Base-by-base conservation (phyloP, 2,329 filamentous ascomycete species). In the Leptoxyphium fumago region DNA sequence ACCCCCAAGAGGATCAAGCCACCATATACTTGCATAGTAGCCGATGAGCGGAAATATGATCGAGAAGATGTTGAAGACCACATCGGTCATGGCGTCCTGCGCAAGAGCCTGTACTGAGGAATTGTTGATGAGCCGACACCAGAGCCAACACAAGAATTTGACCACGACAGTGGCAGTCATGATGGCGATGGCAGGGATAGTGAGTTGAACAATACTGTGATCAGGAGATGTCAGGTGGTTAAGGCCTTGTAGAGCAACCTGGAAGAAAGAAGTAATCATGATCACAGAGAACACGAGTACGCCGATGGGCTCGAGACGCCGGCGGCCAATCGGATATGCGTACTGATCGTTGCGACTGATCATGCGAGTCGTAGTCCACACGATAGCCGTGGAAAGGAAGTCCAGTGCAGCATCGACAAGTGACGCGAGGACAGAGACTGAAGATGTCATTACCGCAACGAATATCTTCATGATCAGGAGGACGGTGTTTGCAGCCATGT, bases 11-110 rank as follows among this genome's bases (percentile, higher is more conserved):
- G 84, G 77, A 57, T 93, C 85, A 26, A 91, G 73, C 80, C 82
- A 93, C 85, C 85, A 91, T 44, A 88, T 70, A 11, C 70, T 67
- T n/a, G 74, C 72, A 54, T 82, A 88, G 65, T 75, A 88, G 18
- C 84, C 84, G 44, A 84, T 71, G 8, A 93, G 75, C 1, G 87
- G 87, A 58, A 94, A 94, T 18, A 91, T 72, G 56, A 94, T 91
- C 50, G 82, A 87, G 55, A 91, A 89, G 1, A 77, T 77, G 64
- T 94, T 94, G 73, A 94, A 94, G 29, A 94, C 78, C 26, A 94
- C 83, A 56, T 94, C 84, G 0, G 84, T 72, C 62, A 76, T 69
- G 10, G 77, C 77, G 50, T 80, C 77, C 52, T 80, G 75, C 0
- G 77, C 77, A 52, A 94, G 67, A 1, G 86, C 85, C 59, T 88